Evolutionary conservation across 441 rosid species (phyloP).

Genomic region (Rhodomyrtus psidioides): DNA sequence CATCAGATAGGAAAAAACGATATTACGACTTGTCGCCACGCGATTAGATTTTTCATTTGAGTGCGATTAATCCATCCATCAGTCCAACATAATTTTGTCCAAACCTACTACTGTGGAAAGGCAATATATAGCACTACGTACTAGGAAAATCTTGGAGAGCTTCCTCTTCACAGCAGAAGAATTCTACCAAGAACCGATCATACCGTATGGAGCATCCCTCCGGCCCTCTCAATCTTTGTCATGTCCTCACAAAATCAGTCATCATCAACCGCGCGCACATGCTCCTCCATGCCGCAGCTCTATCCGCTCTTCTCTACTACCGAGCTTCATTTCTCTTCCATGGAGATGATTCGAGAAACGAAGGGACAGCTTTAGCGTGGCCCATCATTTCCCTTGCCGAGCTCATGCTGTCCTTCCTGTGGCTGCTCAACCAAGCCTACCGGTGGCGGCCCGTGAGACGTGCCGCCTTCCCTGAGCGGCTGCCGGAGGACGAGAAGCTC

Average conservation of each 20-base stretch:
- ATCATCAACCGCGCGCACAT: constrained; percentile 17
- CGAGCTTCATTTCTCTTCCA: constrained; percentile 19
- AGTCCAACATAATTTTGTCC: no score
- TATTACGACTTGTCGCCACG: no score
- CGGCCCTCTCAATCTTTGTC: constrained; percentile 19
- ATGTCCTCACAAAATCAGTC: constrained; percentile 1
- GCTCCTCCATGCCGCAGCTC: constrained; percentile 17
- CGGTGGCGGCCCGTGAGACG: constrained; percentile 23
- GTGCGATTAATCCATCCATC: no score
- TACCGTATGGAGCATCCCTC: background rate
- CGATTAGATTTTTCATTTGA: no score
- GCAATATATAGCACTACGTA: background rate
- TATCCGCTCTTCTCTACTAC: constrained; percentile 20
- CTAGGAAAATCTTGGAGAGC: background rate
- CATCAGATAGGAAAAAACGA: no score
- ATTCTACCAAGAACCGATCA: background rate
- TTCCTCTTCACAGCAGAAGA: background rate
- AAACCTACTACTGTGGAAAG: no score
- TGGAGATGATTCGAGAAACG: background rate
- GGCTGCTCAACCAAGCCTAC: constrained; percentile 18
- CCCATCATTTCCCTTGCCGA: constrained; percentile 25
- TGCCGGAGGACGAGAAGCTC: constrained; percentile 17
- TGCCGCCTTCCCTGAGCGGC: constrained; percentile 20
- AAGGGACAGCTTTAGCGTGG: constrained; percentile 13
- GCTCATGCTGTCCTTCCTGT: constrained; percentile 19